Base-by-base conservation (phyloP, 2,329 filamentous ascomycete genomes). In the Stylonectria norvegica region DNA sequence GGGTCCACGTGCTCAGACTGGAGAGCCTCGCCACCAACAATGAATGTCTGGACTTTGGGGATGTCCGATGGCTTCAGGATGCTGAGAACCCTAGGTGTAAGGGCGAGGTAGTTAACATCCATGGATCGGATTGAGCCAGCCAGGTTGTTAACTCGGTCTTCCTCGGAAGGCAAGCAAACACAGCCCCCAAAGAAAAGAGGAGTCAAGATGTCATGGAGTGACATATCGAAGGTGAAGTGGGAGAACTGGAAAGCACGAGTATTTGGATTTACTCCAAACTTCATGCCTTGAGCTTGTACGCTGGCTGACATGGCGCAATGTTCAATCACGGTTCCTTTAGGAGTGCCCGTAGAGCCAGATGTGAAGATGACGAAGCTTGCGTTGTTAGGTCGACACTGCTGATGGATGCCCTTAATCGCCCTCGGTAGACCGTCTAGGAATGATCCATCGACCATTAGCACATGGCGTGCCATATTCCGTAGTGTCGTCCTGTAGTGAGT, bases 91-190 rank as follows among this genome's bases (percentile, higher is more conserved):
- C 40, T 38, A 3, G 52, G 42, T 1, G 52, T 55, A 5, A 51
- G 17, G 12, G 22, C 9, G 19, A 38, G 12, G 4, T 16, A 23
- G 16, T 43, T 49, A 5, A 40, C 46, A 3, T 32, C 16, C 0
- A 43, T 22, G 3, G 30, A 9, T 3, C 23, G n/a, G 0, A 53
- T 49, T 3, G 15, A 20, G 14, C 38, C 31, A 5, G 33, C 16
- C 9, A 57, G 25, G 2, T 42, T 29, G 15, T 44, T 38, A n/a
- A 29, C 30, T 3, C 50, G 36, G 4, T 53, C 45, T 1, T 44
- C 20, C 7, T 56, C 51, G 6, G 30, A 42, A 4, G 53, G 53
- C 1, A 53, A 25, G 29, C 52, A 55, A 9, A 57, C 9, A 14
- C 52, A 54, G 2, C 42, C 46, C 8, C 54, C 53, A 4, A 16